phyloP scores from a whole-genome alignment of 2,329 filamentous ascomycete species.

The Pseudopithomyces maydicus region DNA sequence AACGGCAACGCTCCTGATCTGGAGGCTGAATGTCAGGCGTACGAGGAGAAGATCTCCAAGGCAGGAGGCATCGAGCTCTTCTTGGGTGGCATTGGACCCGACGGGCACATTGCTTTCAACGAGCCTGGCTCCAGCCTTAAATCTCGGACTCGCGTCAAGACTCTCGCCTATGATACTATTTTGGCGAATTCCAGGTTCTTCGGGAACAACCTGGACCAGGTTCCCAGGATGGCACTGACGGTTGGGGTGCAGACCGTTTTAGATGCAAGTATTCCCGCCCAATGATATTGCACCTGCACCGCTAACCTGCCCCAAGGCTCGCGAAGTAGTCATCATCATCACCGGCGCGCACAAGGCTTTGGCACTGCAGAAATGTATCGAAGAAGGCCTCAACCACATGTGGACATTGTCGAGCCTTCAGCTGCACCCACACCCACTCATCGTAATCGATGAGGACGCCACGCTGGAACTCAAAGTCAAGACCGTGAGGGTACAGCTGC shows the following conservation, averaged over 20 bases:
- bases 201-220: constrained; percentile 71
- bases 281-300: background rate
- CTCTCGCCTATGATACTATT: constrained; percentile 84
- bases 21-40: constrained; percentile 76
- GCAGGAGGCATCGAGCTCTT: constrained; percentile 84
- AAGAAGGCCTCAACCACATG: constrained; percentile 86
- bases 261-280: constrained; percentile 53
- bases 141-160: constrained; percentile 83
- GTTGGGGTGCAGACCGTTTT: constrained; percentile 85
- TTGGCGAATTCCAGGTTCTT: constrained; percentile 87
- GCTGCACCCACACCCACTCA: constrained; percentile 78
- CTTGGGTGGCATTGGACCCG: constrained; percentile 81
- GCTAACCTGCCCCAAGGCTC: constrained; percentile 7
- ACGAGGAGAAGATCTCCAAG: constrained; percentile 76
- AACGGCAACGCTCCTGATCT: constrained; percentile 79
- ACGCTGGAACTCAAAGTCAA: constrained; percentile 55
- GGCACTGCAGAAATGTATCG: constrained; percentile 79
- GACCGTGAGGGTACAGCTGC: constrained; percentile 44
- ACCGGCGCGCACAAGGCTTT: constrained; percentile 80
- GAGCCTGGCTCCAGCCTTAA: constrained; percentile 81
- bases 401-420: constrained; percentile 85
- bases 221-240: constrained; percentile 81
- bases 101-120: constrained; percentile 90
- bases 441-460: constrained; percentile 80
- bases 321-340: constrained; percentile 81